Percentiles rank a stretch among this genome's conserved stretches.
Evolutionary conservation across 306 rosid species (phyloP).

Genomic region (Coriaria nepalensis): DNA sequence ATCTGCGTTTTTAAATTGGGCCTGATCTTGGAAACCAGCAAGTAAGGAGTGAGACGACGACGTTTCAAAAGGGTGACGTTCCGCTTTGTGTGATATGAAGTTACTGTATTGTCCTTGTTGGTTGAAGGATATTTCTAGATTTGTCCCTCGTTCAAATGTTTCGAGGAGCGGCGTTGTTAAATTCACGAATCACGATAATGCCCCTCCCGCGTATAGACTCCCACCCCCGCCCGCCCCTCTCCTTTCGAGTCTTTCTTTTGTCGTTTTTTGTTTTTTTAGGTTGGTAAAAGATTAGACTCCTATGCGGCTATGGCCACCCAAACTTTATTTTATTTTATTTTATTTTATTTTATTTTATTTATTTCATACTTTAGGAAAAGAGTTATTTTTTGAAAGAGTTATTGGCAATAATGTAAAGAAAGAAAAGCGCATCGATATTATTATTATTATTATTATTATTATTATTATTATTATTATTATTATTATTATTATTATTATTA

Average conservation of each 20-base stretch:
- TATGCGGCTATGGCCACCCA: too few species aligned
- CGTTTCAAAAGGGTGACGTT: not conserved
- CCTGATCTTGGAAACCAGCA: not conserved
- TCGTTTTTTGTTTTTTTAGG: too few species aligned
- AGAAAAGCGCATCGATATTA: too few species aligned
- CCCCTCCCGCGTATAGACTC: not conserved
- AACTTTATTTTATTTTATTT: too few species aligned
- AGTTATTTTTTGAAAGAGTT: too few species aligned
- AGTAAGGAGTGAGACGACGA: not conserved
- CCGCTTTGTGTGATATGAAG: not conserved
- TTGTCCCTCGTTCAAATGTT: conserved; percentile 9
- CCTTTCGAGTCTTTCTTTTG: not conserved
- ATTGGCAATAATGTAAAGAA: too few species aligned
- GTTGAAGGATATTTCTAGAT: not conserved
- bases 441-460: too few species aligned
- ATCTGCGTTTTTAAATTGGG: not conserved
- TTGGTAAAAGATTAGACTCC: too few species aligned
- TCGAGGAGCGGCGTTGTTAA: conserved; percentile 5
- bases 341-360: too few species aligned
- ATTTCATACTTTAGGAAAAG: too few species aligned
- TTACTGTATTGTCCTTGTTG: conserved; percentile 1
- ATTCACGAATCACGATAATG: not conserved
- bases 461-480: too few species aligned
- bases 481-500: too few species aligned
- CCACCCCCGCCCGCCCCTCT: not conserved